Conservation (phyloP, 208 protist genomes). For the Tritrichomonas foetus region DNA sequence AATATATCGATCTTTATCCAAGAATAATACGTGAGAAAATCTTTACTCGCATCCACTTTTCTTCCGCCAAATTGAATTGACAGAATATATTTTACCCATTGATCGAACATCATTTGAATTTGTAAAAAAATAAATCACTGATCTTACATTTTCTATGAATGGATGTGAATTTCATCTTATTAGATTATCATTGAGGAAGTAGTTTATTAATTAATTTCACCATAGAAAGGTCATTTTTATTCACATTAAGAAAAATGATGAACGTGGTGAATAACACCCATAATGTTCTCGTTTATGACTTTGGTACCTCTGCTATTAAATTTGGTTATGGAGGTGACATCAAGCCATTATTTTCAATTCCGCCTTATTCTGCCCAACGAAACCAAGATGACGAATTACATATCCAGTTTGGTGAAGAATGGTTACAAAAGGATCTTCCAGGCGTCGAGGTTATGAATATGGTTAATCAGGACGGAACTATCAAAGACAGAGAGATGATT, state of each 20-base stretch:
- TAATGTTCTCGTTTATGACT: background rate
- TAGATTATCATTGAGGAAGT: background rate
- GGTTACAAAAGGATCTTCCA: background rate
- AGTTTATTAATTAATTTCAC: background rate
- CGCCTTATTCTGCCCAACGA: background rate
- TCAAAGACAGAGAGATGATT: background rate
- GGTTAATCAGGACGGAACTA: background rate
- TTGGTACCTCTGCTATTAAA: background rate
- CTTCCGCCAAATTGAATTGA: background rate
- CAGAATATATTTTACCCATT: background rate
- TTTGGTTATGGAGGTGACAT: constrained; percentile 15
- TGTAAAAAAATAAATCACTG: background rate
- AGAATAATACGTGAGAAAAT: background rate
- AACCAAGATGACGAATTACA: background rate
- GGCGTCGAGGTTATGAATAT: background rate
- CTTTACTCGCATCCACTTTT: background rate
- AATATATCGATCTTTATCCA: background rate
- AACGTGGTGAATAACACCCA: constrained; percentile 3
- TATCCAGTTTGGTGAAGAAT: background rate
- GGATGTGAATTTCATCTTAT: background rate
- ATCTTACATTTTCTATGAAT: background rate
- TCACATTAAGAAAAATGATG: constrained; percentile 30
- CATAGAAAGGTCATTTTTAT: too few species aligned
- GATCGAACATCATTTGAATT: background rate
- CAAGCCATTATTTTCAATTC: background rate